A percentile compares a stretch with the other conserved stretches of the same genome.
These are phyloP conservation scores for Fermentozyma sake DNA, from an alignment of 1,139 yeast species.

Conservation along the genomic window DNA sequence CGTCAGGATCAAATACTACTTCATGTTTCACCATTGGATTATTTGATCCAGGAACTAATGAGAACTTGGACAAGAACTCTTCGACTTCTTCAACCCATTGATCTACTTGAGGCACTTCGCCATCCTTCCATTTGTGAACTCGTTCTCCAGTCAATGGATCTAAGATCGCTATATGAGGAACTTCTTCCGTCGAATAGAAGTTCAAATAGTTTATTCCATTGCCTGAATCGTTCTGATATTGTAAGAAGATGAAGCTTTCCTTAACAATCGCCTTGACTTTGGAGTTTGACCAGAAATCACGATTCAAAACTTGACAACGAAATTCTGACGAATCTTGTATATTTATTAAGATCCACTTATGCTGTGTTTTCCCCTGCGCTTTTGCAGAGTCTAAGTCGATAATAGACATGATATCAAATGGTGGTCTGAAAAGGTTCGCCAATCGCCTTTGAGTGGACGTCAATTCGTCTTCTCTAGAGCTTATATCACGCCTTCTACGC, in stretches of 20 bases:
- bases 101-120: conserved; percentile 51
- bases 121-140: conserved; percentile 62
- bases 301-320: conserved; percentile 81
- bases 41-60: conserved; percentile 58
- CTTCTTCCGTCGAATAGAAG: conserved; percentile 61
- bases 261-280: conserved; percentile 60
- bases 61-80: conserved; percentile 57
- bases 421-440: conserved; percentile 85
- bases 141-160: conserved; percentile 97
- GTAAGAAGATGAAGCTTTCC: conserved; percentile 72
- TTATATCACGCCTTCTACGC: conserved; percentile 28
- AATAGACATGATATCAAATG: conserved; percentile 78
- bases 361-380: conserved; percentile 52
- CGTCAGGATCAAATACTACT: conserved; percentile 51
- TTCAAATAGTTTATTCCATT: conserved; percentile 68
- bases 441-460: conserved; percentile 66
- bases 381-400: conserved; percentile 71
- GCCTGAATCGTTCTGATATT: conserved; percentile 72
- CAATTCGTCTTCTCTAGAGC: conserved; percentile 29
- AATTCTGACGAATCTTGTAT: conserved; percentile 84
- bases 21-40: conserved; percentile 67
- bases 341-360: conserved; percentile 83
- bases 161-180: conserved; percentile 86
- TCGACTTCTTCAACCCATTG: conserved; percentile 60
- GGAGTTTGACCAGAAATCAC: conserved; percentile 88